A percentile compares a stretch with the other conserved stretches of the same genome.
Evolutionary conservation across 768 basidiomycete species (phyloP).

Genomic region (Trametes sanguinea): DNA sequence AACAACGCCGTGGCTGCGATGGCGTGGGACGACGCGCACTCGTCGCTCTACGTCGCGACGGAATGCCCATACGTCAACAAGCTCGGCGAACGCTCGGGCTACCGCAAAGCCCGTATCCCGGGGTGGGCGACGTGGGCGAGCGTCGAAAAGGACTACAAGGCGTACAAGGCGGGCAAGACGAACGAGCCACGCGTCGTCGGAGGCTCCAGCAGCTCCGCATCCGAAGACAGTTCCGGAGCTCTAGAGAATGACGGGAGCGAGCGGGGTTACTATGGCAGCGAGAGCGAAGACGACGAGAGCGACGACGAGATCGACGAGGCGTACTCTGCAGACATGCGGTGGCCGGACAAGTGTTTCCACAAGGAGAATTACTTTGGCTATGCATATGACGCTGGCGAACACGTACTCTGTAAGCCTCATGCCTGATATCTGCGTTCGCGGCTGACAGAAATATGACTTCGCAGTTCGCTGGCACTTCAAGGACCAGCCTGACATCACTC

Average conservation of each 20-base stretch:
- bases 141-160: slow-evolving; percentile 21
- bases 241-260: background rate
- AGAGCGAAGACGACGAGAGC: slow-evolving; percentile 21
- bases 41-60: slow-evolving; percentile 40
- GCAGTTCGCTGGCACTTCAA: slow-evolving; percentile 29
- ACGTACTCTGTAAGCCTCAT: slow-evolving; percentile 37
- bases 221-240: background rate
- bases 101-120: slow-evolving; percentile 27
- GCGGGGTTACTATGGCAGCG: slow-evolving; percentile 3
- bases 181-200: slow-evolving; percentile 3
- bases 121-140: slow-evolving; percentile 19
- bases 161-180: background rate
- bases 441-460: background rate
- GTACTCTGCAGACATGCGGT: slow-evolving; percentile 31
- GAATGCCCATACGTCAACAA: slow-evolving; percentile 35
- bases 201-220: background rate
- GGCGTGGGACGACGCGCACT: slow-evolving; percentile 34
- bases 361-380: slow-evolving; percentile 37
- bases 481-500: slow-evolving; percentile 20
- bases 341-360: slow-evolving; percentile 36
- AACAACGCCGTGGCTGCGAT: slow-evolving; percentile 42
- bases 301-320: slow-evolving; percentile 27
- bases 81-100: slow-evolving; percentile 27
- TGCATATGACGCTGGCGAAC: slow-evolving; percentile 39
- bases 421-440: background rate